Percentiles rank a stretch among this genome's conserved stretches.
Conservation (phyloP, 331 rosid genomes). For the Pyrus hybrid region DNA sequence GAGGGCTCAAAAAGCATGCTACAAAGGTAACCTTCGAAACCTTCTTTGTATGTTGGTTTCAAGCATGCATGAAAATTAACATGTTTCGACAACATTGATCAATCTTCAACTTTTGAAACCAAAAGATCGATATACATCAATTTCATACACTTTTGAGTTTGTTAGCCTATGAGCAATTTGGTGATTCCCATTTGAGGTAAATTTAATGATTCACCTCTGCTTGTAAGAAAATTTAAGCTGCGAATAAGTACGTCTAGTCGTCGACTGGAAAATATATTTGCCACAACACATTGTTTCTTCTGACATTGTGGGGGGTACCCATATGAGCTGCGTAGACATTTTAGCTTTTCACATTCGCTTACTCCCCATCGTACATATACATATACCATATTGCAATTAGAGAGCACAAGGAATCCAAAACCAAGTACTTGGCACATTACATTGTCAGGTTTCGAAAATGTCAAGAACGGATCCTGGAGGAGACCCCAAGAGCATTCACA, state of each 20-base stretch:
- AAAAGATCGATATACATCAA: too few species aligned
- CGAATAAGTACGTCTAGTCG: background rate
- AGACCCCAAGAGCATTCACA: conserved; percentile 22
- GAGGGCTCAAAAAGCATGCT: too few species aligned
- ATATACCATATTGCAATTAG: too few species aligned
- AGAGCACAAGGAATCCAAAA: background rate
- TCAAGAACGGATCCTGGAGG: background rate
- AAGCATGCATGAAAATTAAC: too few species aligned
- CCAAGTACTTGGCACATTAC: background rate
- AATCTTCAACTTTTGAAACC: too few species aligned
- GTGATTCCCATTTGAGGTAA: too few species aligned
- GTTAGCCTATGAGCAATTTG: too few species aligned
- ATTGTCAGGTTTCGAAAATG: background rate
- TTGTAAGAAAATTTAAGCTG: background rate
- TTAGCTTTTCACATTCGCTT: background rate
- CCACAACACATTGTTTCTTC: background rate
- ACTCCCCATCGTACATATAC: background rate
- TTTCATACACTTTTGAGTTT: too few species aligned
- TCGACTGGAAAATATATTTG: background rate
- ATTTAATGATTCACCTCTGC: too few species aligned
- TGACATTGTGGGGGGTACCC: background rate
- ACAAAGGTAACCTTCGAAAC: too few species aligned
- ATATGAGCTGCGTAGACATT: background rate
- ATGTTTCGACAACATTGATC: too few species aligned
- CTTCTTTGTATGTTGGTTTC: too few species aligned